These are phyloP conservation scores for Coprinopsis cinerea DNA, from an alignment of 768 basidiomycete species.

Conservation along the genomic window DNA sequence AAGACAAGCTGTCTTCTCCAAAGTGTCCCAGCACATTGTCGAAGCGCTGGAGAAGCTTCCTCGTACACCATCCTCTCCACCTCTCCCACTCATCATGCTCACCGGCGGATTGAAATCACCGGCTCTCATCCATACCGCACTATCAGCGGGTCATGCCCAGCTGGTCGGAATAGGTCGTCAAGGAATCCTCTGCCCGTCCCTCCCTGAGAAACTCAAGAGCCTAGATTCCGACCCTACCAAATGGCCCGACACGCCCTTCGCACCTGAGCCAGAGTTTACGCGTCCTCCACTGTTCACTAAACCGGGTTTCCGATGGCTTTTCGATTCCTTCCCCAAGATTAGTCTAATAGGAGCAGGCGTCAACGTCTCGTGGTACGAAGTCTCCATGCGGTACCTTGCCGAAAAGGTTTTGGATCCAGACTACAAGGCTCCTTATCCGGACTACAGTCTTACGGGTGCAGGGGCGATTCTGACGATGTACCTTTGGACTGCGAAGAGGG, in stretches of 20 bases:
- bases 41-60: constrained; percentile 33
- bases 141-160: constrained; percentile 55
- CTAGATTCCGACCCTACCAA: constrained; percentile 13
- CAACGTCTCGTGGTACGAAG: constrained; percentile 60
- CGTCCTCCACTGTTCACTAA: constrained; percentile 13
- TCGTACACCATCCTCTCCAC: constrained; percentile 15
- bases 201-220: constrained; percentile 40
- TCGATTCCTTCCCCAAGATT: constrained; percentile 36
- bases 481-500: constrained; percentile 29
- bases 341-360: constrained; percentile 62
- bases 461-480: constrained; percentile 40
- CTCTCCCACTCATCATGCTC: constrained; percentile 60
- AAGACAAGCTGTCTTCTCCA: constrained; percentile 70
- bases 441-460: constrained; percentile 29
- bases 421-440: constrained; percentile 5
- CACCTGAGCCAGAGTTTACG: constrained; percentile 29
- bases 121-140: constrained; percentile 45
- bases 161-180: constrained; percentile 73
- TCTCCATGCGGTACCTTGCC: constrained; percentile 51
- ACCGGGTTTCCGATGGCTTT: constrained; percentile 22
- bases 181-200: constrained; percentile 55
- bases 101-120: constrained; percentile 75
- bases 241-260: constrained; percentile 30
- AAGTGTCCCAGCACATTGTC: constrained; percentile 56
- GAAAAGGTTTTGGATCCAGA: constrained; percentile 3